Evolutionary conservation across 2,329 filamentous ascomycete species (phyloP), one percentile per base, ranked within the genome.

Genomic region (Myriosclerotinia curreyana): DNA sequence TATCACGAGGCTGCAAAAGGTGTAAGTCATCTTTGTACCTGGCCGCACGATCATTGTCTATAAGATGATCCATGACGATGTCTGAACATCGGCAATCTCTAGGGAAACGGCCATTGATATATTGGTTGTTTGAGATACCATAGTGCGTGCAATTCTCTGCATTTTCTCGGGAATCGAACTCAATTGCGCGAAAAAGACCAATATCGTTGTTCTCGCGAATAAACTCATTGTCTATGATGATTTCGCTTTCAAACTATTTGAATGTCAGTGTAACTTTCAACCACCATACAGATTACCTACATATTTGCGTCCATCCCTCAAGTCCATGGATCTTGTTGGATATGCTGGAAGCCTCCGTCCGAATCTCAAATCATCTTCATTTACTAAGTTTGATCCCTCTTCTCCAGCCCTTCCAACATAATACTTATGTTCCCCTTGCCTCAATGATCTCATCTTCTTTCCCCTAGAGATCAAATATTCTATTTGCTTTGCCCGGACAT

Each of bases 31-130:
- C 20, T 1, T 59, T 59, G 28, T 59, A 51, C 14, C 25, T 42
- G 25, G 28, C 28, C 2, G 61, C 42, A 34, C 61, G 61, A 5
- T 56, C 15, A 34, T 59, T 36, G n/a, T 63, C 61, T 8, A 63
- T 25, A 14, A 49, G n/a, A 28, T 42, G 28, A 9, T 63, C 61
- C 36, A 15, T 5, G 11, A 62, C 17, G 11, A 49, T 34, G 4
- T 52, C 36, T 8, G 36, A 49, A 6, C 34, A 50, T 31, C 22
- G 5, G 11, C 58, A 64, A 12, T 59, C 53, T n/a, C 11, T 28
- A 2, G 25, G 34, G 3, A 31, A 20, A 7, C 22, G 28, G 1
- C 22, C n/a, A 9, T 22, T 34, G 9, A 61, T 2, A 11, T 34
- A n/a, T 11, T 56, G 20, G 12, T 31, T 25, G 12, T 62, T 62